phyloP scores from a whole-genome alignment of 345 rosid genomes.

The Tarenaya hassleriana region DNA sequence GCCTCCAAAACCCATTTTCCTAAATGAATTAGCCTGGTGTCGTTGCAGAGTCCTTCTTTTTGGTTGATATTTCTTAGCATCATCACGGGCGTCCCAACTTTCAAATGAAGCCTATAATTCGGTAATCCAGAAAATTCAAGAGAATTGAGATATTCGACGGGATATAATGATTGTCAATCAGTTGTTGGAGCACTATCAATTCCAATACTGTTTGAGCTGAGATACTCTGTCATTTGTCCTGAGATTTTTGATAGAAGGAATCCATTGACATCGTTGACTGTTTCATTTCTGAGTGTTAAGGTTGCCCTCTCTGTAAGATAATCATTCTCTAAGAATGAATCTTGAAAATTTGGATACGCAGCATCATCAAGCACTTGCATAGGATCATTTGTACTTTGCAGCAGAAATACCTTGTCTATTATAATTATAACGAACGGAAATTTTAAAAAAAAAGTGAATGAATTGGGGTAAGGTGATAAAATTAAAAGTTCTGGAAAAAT shows the following conservation, averaged over 20 bases:
- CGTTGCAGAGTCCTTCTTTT: neutral
- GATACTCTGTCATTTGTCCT: neutral
- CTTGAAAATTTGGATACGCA: no score
- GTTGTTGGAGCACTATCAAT: neutral
- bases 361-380: no score
- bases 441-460: no score
- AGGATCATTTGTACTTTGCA: no score
- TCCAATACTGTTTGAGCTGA: neutral
- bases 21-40: neutral
- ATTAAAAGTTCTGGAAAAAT: no score
- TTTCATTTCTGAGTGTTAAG: neutral
- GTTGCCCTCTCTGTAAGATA: neutral
- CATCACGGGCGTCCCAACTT: neutral
- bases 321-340: neutral
- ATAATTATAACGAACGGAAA: no score
- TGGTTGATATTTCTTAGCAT: neutral
- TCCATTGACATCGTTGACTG: neutral
- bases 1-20: neutral
- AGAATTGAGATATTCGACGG: neutral
- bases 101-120: neutral
- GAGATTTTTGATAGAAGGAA: neutral
- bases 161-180: neutral
- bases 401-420: no score
- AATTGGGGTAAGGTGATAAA: no score
- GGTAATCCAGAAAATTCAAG: neutral